Base-by-base conservation (phyloP, 2,329 filamentous ascomycete genomes). In the Cladosporium colombiae region DNA sequence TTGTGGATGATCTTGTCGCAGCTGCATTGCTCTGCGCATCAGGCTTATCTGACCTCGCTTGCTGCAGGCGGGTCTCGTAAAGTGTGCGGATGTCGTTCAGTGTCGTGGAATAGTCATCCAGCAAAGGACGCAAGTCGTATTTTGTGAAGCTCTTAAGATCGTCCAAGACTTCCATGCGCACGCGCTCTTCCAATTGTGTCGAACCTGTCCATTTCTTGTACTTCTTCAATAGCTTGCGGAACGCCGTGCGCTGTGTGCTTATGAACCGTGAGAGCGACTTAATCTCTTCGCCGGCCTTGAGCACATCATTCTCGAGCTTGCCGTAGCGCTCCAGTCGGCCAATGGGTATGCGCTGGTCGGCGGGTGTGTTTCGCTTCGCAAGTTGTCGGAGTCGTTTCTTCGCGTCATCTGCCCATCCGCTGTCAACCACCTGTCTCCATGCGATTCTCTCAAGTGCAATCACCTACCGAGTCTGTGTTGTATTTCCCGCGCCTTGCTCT, bases 171-270 rank as follows among this genome's bases (percentile, higher is more conserved):
- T 88, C 85, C 33, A 88, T 84, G 67, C 85, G 87, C 77, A 95
- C 91, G 27, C 88, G 86, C 55, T 81, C 80, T 67, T 85, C 85
- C 25, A 95, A 81, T 0, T 85, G 83, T 6, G 82, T 82, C 25
- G 91, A 93, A 49, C 88, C 88, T 3, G 91, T 94, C 92, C 92
- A 95, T 84, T 93, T 93, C 84, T 89, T 82, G 79, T 95, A 94
- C 75, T 96, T 96, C 76, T 94, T 95, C 37, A 93, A 81, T 44
- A 96, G 89, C 79, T 96, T 96, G 64, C 87, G 86, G 72, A 96
- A 93, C 4, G 90, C 92, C 5, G 89, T 86, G 11, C 88, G 83
- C 74, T 96, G 92, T 2, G 90, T 89, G 66, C 85, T 84, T 68
- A 89, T 86, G 72, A 94, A 96, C 50, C 91, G 87, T 40, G 86